Percentiles rank a stretch among this genome's conserved stretches.
phyloP scores from a whole-genome alignment of 2,329 filamentous ascomycete species.

The Aspergillus pseudonomiae region DNA sequence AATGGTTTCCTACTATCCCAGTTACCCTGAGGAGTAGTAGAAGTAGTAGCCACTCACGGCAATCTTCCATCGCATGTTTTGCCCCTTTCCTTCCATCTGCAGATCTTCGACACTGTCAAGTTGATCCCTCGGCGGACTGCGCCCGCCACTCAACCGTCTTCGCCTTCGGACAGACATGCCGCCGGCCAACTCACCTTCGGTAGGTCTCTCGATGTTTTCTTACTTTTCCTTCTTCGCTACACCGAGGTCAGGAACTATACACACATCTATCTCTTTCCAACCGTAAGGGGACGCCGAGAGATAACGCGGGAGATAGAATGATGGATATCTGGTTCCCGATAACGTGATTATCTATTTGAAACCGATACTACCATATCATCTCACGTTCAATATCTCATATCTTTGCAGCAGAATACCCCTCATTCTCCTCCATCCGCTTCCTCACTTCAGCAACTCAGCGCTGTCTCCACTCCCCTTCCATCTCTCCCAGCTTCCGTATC shows the following conservation, averaged over 20 bases:
- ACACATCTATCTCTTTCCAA: background rate
- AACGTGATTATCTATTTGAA: background rate
- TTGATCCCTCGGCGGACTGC: slow-evolving; percentile 7
- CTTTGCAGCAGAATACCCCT: slow-evolving; percentile 39
- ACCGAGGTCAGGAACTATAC: background rate
- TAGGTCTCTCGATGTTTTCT: slow-evolving; percentile 30
- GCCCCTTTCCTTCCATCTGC: background rate
- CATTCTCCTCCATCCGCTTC: slow-evolving; percentile 47
- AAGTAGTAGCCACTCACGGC: background rate
- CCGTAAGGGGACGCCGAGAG: background rate
- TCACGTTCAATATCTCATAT: background rate
- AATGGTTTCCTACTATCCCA: background rate
- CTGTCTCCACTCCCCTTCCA: slow-evolving; percentile 53
- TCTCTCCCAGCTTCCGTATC: slow-evolving; percentile 52
- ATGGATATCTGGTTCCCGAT: slow-evolving; percentile 1
- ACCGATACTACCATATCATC: background rate
- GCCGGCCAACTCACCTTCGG: slow-evolving; percentile 48
- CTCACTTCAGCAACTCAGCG: slow-evolving; percentile 13
- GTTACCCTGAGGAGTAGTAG: background rate
- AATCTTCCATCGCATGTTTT: background rate
- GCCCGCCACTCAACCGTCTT: slow-evolving; percentile 6
- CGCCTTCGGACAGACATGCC: slow-evolving; percentile 36
- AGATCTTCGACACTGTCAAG: background rate
- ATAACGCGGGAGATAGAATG: background rate
- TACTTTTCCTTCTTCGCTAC: background rate